These are phyloP conservation scores for Immersiporthe knoxdaviesiana DNA, from an alignment of 2,329 filamentous ascomycete species.

Conservation along the genomic window DNA sequence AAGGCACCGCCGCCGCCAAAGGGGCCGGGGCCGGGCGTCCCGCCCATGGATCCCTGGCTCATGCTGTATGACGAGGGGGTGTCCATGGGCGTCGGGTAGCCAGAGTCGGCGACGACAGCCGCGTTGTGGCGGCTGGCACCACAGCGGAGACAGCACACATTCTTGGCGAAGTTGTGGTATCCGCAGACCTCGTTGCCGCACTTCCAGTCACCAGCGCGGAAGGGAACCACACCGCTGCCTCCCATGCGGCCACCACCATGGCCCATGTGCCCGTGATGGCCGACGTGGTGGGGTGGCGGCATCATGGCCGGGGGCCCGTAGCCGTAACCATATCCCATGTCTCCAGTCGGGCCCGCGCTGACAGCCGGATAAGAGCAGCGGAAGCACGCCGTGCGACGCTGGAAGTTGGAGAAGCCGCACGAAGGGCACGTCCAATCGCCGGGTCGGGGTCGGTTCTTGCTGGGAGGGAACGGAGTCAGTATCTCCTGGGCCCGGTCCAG, in stretches of 20 bases:
- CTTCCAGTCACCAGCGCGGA: slow-evolving; percentile 98
- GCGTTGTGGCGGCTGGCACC: slow-evolving; percentile 93
- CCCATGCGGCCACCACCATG: slow-evolving; percentile 70
- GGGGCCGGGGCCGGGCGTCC: slow-evolving; percentile 76
- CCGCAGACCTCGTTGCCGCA: slow-evolving; percentile 96
- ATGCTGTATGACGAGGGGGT: slow-evolving; percentile 81
- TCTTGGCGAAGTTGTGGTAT: slow-evolving; percentile 99
- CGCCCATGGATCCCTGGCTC: slow-evolving; percentile 85
- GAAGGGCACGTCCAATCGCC: slow-evolving; percentile 99
- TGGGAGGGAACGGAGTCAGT: slow-evolving; percentile 94
- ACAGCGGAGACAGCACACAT: slow-evolving; percentile 95
- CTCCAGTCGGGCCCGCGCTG: slow-evolving; percentile 71
- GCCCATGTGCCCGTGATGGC: slow-evolving; percentile 54
- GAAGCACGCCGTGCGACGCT: slow-evolving; percentile 97
- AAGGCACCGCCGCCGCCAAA: slow-evolving; percentile 73
- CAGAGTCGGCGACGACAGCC: slow-evolving; percentile 91
- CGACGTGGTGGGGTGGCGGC: slow-evolving; percentile 72
- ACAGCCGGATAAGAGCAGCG: slow-evolving; percentile 98
- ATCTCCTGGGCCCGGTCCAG: slow-evolving; percentile 95
- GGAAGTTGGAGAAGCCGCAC: slow-evolving; percentile 99
- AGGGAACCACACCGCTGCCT: slow-evolving; percentile 86
- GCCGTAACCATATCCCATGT: slow-evolving; percentile 66
- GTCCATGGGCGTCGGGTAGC: slow-evolving; percentile 89
- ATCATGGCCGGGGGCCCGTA: slow-evolving; percentile 76
- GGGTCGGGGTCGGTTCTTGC: slow-evolving; percentile 95